These are phyloP conservation scores for Candolleomyces eurysporus DNA, from an alignment of 768 basidiomycete genomes.

Conservation along the genomic window DNA sequence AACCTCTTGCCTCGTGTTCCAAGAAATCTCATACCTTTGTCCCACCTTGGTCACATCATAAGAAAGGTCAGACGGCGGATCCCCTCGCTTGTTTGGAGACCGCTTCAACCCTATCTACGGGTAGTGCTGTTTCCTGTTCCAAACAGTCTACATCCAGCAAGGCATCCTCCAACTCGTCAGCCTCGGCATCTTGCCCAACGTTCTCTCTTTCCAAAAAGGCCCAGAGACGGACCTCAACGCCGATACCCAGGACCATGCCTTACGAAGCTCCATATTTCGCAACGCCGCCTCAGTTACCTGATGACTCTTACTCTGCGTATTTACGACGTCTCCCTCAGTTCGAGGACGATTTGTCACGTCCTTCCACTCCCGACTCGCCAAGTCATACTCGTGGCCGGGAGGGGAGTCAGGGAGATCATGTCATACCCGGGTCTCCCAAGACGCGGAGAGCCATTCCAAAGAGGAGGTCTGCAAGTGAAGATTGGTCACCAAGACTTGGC, in stretches of 20 bases:
- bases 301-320: constrained; percentile 20
- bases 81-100: constrained; percentile 1
- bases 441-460: constrained; percentile 14
- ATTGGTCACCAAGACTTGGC: constrained; percentile 18
- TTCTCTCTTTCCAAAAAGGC: constrained; percentile 18
- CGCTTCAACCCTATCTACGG: neutral
- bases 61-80: neutral
- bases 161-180: constrained; percentile 9
- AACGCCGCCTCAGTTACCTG: constrained; percentile 30
- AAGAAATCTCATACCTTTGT: neutral
- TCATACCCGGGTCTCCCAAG: neutral
- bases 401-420: neutral
- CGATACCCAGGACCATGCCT: constrained; percentile 37
- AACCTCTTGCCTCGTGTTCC: neutral
- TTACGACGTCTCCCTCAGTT: constrained; percentile 24
- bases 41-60: neutral
- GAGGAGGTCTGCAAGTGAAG: constrained; percentile 33
- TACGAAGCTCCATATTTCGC: constrained; percentile 48
- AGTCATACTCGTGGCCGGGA: neutral
- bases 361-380: constrained; percentile 10
- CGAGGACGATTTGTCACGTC: constrained; percentile 21
- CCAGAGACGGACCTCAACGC: constrained; percentile 28
- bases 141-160: neutral
- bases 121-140: neutral
- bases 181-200: constrained; percentile 4